Conservation (phyloP, 495 filamentous ascomycete species). For the Amphirosellinia nigrospora region DNA sequence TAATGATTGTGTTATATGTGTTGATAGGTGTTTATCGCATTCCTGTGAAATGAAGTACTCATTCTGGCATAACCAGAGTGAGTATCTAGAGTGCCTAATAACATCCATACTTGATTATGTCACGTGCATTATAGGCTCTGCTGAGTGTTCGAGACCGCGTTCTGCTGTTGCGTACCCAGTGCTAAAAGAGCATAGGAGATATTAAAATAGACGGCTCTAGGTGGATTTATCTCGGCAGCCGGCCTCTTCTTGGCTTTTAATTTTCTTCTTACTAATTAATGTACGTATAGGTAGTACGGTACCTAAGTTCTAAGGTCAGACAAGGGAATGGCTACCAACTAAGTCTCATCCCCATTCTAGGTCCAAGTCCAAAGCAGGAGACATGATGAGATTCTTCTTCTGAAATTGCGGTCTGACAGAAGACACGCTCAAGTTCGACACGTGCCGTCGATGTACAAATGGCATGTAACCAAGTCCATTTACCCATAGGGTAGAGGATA, state of each 20-base stretch:
- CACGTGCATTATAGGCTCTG: background rate
- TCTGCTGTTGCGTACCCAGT: background rate
- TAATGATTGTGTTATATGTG: background rate
- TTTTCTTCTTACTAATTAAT: background rate
- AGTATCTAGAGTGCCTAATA: background rate
- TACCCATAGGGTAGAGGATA: too few relatives aligned
- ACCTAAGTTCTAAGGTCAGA: background rate
- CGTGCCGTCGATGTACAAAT: conserved; percentile 10
- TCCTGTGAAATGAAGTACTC: background rate
- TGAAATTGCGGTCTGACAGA: conserved; percentile 17
- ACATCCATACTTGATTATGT: too few relatives aligned
- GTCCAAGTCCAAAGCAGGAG: background rate
- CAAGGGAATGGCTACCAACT: background rate
- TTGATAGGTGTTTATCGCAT: background rate
- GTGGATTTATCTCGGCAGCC: conserved; percentile 13
- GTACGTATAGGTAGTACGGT: background rate
- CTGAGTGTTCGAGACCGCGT: conserved; percentile 7
- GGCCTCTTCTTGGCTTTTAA: background rate
- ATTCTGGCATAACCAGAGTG: background rate
- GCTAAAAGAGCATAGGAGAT: background rate
- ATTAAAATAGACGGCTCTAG: background rate
- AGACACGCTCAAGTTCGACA: background rate
- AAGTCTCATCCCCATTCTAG: background rate
- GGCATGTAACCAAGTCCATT: background rate
- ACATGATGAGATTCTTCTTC: background rate